Conservation (phyloP, 2,329 filamentous ascomycete genomes). For the Xenosphaeropsis pyriputrescens region DNA sequence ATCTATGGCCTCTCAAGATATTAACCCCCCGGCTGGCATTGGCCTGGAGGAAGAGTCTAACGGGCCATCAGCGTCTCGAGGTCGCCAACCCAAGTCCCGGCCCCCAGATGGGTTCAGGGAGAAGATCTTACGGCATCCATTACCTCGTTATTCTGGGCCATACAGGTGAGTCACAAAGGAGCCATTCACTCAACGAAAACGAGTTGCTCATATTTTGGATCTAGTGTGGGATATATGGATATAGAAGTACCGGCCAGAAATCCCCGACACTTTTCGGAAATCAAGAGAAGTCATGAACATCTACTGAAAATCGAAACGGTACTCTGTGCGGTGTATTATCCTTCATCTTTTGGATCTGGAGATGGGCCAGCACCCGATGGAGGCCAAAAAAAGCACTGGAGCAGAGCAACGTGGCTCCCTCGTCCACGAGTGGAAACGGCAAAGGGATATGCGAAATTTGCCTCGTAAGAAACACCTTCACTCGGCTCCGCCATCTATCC, state of each 20-base stretch:
- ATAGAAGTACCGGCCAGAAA: constrained; percentile 34
- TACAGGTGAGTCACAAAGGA: constrained; percentile 16
- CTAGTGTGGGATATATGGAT: constrained; percentile 33
- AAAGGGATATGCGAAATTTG: constrained; percentile 47
- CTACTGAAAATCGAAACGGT: constrained; percentile 41
- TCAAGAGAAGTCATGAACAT: constrained; percentile 29
- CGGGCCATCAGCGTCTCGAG: background rate
- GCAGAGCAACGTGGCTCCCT: constrained; percentile 46
- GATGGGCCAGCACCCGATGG: constrained; percentile 22
- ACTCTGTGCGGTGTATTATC: constrained; percentile 52
- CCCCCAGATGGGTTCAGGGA: constrained; percentile 31
- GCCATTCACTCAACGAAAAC: too few species aligned
- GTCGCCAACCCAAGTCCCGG: constrained; percentile 25
- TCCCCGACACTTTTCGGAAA: constrained; percentile 31
- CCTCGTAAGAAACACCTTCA: constrained; percentile 9
- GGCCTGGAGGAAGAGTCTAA: too few species aligned
- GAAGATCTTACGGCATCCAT: constrained; percentile 23
- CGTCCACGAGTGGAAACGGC: constrained; percentile 38
- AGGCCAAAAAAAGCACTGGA: constrained; percentile 22
- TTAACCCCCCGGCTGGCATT: too few species aligned
- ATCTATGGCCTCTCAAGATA: too few species aligned
- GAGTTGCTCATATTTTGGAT: too few species aligned
- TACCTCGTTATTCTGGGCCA: constrained; percentile 35
- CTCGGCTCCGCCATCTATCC: too few species aligned
- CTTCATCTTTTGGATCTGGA: constrained; percentile 29